Evolutionary conservation across 2,329 filamentous ascomycete species (phyloP).

Genomic region (Trichoderma cornu-damae): DNA sequence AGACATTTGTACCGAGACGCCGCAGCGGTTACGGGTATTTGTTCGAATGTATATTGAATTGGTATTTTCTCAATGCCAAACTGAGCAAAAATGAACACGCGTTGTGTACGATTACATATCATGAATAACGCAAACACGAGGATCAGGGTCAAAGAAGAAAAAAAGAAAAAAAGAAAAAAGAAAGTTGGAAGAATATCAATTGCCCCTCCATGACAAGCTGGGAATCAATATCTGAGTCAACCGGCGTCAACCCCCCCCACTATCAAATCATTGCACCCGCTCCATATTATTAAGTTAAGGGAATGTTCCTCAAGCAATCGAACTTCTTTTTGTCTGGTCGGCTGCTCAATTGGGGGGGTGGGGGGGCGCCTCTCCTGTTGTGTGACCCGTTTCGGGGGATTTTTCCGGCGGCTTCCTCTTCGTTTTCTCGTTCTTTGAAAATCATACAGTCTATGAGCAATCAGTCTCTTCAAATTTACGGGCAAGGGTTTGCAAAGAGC

Average conservation of each 20-base stretch:
- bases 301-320: too few relatives aligned
- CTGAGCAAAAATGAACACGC: not conserved
- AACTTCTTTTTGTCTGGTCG: too few relatives aligned
- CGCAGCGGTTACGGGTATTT: not conserved
- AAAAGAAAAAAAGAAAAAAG: too few relatives aligned
- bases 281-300: not conserved
- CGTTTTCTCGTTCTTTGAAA: too few relatives aligned
- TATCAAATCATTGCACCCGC: not conserved
- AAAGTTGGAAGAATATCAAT: not conserved
- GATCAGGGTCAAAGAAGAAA: too few relatives aligned
- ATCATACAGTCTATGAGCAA: too few relatives aligned
- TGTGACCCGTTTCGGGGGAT: too few relatives aligned
- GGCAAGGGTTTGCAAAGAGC: too few relatives aligned
- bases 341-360: too few relatives aligned
- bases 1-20: constrained; percentile 31
- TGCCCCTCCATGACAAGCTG: constrained; percentile 10
- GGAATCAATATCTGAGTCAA: constrained; percentile 18
- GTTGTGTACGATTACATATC: not conserved
- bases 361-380: too few relatives aligned
- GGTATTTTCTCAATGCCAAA: not conserved
- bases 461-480: too few relatives aligned
- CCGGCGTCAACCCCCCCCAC: constrained; percentile 15
- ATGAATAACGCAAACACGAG: not conserved
- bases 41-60: not conserved
- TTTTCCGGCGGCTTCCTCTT: too few relatives aligned